These are phyloP conservation scores for Solanum peruvianum DNA, from an alignment of 257 asterid species.

Conservation along the genomic window DNA sequence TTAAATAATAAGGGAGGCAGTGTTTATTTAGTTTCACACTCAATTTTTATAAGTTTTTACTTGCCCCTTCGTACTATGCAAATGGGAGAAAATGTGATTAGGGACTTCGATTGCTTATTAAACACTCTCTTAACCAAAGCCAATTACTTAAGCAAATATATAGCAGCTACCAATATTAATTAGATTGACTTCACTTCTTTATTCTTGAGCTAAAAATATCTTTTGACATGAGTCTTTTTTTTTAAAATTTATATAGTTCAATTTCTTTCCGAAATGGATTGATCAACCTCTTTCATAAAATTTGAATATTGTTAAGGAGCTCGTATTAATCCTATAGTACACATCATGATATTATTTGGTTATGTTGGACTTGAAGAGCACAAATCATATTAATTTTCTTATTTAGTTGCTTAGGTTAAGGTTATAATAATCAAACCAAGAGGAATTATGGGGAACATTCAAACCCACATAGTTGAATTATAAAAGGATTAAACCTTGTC, in stretches of 20 bases:
- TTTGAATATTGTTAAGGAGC: not conserved
- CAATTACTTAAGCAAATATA: not conserved
- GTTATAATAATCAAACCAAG: not conserved
- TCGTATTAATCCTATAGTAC: not conserved
- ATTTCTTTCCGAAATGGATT: not conserved
- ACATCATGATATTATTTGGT: not conserved
- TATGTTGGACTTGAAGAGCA: not conserved
- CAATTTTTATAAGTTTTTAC: not conserved
- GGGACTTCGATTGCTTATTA: not conserved
- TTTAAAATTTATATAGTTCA: not conserved
- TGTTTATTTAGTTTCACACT: not conserved
- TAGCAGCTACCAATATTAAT: not conserved
- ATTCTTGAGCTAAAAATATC: not conserved
- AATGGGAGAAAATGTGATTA: not conserved
- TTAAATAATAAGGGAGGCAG: not conserved
- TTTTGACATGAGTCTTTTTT: too few species aligned
- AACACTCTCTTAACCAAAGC: not conserved
- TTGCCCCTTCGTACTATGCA: not conserved
- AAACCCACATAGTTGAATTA: not conserved
- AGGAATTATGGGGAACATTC: not conserved
- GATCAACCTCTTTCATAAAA: not conserved
- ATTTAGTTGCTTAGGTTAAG: not conserved
- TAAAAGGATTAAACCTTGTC: not conserved
- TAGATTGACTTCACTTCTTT: not conserved
- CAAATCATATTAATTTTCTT: not conserved